These are phyloP conservation scores for Apostasia shenzhenica DNA, from an alignment of 106 monocot genomes.

Conservation along the genomic window DNA sequence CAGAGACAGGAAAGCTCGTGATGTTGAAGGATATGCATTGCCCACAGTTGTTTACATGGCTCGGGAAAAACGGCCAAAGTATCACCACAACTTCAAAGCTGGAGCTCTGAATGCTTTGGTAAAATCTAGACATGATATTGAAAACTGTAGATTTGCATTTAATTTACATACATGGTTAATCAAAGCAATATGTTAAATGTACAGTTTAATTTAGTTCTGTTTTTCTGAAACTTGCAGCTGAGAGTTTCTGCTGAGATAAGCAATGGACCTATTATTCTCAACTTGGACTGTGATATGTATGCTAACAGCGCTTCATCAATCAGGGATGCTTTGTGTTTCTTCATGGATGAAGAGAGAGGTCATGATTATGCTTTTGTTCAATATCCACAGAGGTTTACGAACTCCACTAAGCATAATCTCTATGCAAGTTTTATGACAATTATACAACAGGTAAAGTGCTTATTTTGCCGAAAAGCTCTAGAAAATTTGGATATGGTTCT, in stretches of 20 bases:
- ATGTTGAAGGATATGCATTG: constrained; percentile 25
- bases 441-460: constrained; percentile 2
- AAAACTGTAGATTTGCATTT: neutral
- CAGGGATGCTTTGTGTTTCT: constrained; percentile 45
- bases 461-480: neutral
- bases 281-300: constrained; percentile 78
- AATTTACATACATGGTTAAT: too few species aligned
- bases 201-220: too few species aligned
- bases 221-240: constrained; percentile 27
- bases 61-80: constrained; percentile 56
- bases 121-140: neutral
- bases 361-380: constrained; percentile 37
- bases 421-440: constrained; percentile 19
- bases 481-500: neutral
- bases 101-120: constrained; percentile 77
- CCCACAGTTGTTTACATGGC: constrained; percentile 82
- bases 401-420: constrained; percentile 35
- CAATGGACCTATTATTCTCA: constrained; percentile 57
- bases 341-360: constrained; percentile 38
- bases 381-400: constrained; percentile 28
- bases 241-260: constrained; percentile 73
- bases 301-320: constrained; percentile 44
- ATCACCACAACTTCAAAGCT: constrained; percentile 73
- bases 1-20: constrained; percentile 27
- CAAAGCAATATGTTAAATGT: too few species aligned